Evolutionary conservation across 2,329 filamentous ascomycete genomes (phyloP).

Genomic region (Emydomyces testavorans): DNA sequence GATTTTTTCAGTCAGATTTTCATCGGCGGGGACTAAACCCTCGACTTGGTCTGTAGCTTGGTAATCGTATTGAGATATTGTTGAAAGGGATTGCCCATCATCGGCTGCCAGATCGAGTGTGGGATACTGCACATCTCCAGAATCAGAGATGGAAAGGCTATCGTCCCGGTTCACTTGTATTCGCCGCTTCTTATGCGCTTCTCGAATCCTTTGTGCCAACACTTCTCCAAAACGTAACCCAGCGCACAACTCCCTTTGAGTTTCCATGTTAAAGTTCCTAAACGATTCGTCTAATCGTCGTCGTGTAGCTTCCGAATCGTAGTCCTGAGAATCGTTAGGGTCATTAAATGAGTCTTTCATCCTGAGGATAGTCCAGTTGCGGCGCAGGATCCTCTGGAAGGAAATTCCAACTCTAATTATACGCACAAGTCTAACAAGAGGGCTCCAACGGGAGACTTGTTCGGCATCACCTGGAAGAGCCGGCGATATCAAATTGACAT

Average conservation of each 20-base stretch:
- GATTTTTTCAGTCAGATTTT: conserved; percentile 3
- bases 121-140: conserved; percentile 1
- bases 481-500: background rate
- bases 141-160: background rate
- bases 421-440: conserved; percentile 23
- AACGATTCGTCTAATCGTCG: conserved; percentile 29
- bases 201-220: conserved; percentile 29
- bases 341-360: background rate
- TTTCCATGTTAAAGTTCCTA: conserved; percentile 28
- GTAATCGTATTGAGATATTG: background rate
- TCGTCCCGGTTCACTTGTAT: background rate
- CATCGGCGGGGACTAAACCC: background rate
- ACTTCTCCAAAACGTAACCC: conserved; percentile 35
- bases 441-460: conserved; percentile 14
- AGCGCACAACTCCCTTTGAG: conserved; percentile 32
- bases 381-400: conserved; percentile 26
- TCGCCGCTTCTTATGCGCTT: background rate
- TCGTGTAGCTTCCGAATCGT: conserved; percentile 20
- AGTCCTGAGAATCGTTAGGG: conserved; percentile 13
- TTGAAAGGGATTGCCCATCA: background rate
- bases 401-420: conserved; percentile 31
- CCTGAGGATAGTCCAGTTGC: conserved; percentile 3
- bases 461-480: background rate
- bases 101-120: background rate
- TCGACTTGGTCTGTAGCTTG: background rate